Percentiles rank a stretch among this genome's conserved stretches.
Evolutionary conservation across 495 filamentous ascomycete genomes (phyloP).

Genomic region (Hypomontagnella submonticulosa): DNA sequence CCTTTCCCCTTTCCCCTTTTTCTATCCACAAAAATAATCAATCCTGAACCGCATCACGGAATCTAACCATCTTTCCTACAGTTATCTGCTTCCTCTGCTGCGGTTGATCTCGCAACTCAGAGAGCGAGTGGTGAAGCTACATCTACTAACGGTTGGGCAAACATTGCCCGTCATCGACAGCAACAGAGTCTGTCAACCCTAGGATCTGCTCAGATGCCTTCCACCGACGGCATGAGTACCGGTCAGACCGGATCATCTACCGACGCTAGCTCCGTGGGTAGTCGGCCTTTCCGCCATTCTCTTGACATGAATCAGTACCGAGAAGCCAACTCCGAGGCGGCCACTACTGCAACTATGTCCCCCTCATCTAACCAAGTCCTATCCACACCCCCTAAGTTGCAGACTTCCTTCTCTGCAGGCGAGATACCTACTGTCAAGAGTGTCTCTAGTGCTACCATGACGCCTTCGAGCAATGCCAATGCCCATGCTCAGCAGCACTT

Average conservation of each 20-base stretch:
- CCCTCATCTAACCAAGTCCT: constrained; percentile 54
- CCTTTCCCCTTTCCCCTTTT: too few relatives aligned
- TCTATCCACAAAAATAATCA: background rate
- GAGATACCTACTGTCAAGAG: constrained; percentile 88
- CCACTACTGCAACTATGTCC: constrained; percentile 49
- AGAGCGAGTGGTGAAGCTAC: constrained; percentile 69
- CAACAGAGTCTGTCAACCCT: constrained; percentile 84
- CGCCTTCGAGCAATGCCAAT: constrained; percentile 59
- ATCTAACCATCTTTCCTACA: constrained; percentile 42
- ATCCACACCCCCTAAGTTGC: constrained; percentile 73
- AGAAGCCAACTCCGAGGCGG: constrained; percentile 43
- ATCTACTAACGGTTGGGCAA: constrained; percentile 68
- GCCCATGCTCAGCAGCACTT: constrained; percentile 80
- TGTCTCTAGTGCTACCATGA: constrained; percentile 47
- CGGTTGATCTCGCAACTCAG: constrained; percentile 81
- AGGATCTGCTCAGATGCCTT: constrained; percentile 51
- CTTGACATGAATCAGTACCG: constrained; percentile 62
- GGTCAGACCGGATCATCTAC: constrained; percentile 45
- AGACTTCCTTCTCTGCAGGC: constrained; percentile 89
- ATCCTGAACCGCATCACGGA: background rate
- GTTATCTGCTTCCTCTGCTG: constrained; percentile 84
- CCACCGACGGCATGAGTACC: constrained; percentile 40
- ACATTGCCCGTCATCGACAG: constrained; percentile 79
- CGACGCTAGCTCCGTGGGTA: constrained; percentile 55
- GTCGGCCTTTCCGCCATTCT: constrained; percentile 66